phyloP scores from a whole-genome alignment of 1,284 basidiomycete species.

The Austroboletus olivaceoglutinosus region DNA sequence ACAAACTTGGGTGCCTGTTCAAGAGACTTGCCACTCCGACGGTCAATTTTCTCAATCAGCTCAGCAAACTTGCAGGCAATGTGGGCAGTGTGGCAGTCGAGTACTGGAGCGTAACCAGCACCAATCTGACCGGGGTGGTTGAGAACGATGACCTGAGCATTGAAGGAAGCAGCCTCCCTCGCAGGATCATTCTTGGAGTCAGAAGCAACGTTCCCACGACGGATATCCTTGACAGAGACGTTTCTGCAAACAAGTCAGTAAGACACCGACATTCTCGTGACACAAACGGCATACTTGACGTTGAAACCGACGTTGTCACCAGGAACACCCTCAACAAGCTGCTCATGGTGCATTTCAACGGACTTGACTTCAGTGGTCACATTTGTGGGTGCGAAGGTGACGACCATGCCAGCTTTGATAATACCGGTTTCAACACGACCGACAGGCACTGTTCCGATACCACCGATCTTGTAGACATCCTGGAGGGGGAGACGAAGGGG shows the following conservation, averaged over 20 bases:
- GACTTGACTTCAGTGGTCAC: slow-evolving; percentile 99
- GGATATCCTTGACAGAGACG: slow-evolving; percentile 99
- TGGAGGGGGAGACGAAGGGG: slow-evolving; percentile 99
- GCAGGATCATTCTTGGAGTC: slow-evolving; percentile 99
- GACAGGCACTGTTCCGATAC: slow-evolving; percentile 99
- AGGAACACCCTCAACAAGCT: slow-evolving; percentile 91
- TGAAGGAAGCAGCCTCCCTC: slow-evolving; percentile 99
- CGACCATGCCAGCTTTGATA: slow-evolving; percentile 99
- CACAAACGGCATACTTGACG: slow-evolving; percentile 68
- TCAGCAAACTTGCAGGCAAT: slow-evolving; percentile 99
- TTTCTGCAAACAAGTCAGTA: slow-evolving; percentile 61
- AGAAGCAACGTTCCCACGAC: slow-evolving; percentile 97
- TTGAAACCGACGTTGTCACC: slow-evolving; percentile 99
- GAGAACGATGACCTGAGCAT: slow-evolving; percentile 99
- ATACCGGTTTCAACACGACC: slow-evolving; percentile 99
- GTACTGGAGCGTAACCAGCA: slow-evolving; percentile 95
- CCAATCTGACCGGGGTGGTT: slow-evolving; percentile 99
- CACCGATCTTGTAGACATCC: slow-evolving; percentile 99
- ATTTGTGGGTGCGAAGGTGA: slow-evolving; percentile 94
- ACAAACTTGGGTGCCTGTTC: slow-evolving; percentile 93
- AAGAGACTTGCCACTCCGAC: slow-evolving; percentile 92
- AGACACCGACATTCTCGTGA: not conserved
- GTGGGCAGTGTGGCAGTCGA: slow-evolving; percentile 99
- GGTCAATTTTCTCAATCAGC: slow-evolving; percentile 99
- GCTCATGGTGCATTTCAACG: slow-evolving; percentile 99